Conservation (phyloP, 148 eudicot species). For the Chenopodium formosanum region DNA sequence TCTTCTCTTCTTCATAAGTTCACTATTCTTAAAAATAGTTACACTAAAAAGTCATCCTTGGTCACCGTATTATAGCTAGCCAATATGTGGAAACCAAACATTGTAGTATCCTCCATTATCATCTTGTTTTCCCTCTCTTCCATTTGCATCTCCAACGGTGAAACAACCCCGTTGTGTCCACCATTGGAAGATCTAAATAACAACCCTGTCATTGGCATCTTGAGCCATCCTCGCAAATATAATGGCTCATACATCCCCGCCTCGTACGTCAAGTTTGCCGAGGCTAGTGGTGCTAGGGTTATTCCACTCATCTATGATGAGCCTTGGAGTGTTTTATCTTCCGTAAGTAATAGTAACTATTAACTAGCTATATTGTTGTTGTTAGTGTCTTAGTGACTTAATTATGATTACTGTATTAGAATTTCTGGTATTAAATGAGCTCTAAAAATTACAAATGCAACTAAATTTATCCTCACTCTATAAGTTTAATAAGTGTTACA, state of each 20-base stretch:
- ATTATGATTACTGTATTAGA: no score
- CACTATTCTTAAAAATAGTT: no score
- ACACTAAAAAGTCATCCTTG: no score
- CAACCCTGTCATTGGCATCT: constrained; percentile 70
- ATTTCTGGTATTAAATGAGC: no score
- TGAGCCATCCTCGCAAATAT: constrained; percentile 60
- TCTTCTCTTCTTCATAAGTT: no score
- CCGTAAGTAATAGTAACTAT: constrained; percentile 30
- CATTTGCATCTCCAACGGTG: neutral
- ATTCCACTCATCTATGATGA: constrained; percentile 76
- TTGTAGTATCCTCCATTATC: neutral
- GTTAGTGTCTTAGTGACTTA: no score
- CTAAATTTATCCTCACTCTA: no score
- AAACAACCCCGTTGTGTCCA: neutral
- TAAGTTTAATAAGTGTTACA: no score
- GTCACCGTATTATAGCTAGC: no score
- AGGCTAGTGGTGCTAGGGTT: constrained; percentile 83
- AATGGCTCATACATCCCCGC: constrained; percentile 71
- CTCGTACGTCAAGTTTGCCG: constrained; percentile 73
- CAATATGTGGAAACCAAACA: neutral
- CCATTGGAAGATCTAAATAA: constrained; percentile 32
- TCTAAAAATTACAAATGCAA: no score
- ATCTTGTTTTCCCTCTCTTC: neutral
- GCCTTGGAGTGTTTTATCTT: constrained; percentile 40
- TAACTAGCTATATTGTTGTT: no score